Percentiles rank a stretch among this genome's conserved stretches.
Evolutionary conservation across 129 eudicot species (phyloP).

Genomic region (Scalesia atractyloides): DNA sequence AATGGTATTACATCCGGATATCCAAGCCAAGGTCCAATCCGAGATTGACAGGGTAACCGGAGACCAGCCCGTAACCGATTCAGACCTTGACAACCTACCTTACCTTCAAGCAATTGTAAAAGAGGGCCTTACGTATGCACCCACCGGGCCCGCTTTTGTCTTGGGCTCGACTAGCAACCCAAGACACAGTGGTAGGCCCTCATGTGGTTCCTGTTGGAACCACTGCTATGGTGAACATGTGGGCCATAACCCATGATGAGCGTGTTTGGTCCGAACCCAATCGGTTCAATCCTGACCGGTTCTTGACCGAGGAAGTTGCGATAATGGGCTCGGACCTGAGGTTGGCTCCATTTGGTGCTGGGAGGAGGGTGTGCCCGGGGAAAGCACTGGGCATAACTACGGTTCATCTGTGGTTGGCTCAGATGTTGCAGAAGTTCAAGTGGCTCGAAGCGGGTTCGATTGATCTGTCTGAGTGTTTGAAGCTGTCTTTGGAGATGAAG

Average conservation of each 20-base stretch:
- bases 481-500: conserved; percentile 93
- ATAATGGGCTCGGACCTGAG: conserved; percentile 92
- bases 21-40: conserved; percentile 80
- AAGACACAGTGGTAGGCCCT: conserved; percentile 72
- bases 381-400: conserved; percentile 87
- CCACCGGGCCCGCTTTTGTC: conserved; percentile 98
- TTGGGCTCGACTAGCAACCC: conserved; percentile 90
- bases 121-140: conserved; percentile 79
- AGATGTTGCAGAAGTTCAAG: conserved; percentile 64
- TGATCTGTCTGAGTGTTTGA: conserved; percentile 80
- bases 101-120: conserved; percentile 79
- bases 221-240: conserved; percentile 99
- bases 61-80: conserved; percentile 39
- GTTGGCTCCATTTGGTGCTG: conserved; percentile 94
- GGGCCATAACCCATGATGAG: conserved; percentile 85
- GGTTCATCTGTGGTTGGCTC: conserved; percentile 86
- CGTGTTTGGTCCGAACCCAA: conserved; percentile 60
- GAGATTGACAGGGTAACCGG: conserved; percentile 71
- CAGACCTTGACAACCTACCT: conserved; percentile 66
- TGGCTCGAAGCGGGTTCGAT: conserved; percentile 62
- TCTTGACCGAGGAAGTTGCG: conserved; percentile 54
- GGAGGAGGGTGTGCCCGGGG: conserved; percentile 97
- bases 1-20: conserved; percentile 86
- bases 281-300: conserved; percentile 72
- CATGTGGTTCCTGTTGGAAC: conserved; percentile 86